These are phyloP conservation scores for Hygrophila difformis DNA, from an alignment of 257 asterid genomes.

Conservation along the genomic window DNA sequence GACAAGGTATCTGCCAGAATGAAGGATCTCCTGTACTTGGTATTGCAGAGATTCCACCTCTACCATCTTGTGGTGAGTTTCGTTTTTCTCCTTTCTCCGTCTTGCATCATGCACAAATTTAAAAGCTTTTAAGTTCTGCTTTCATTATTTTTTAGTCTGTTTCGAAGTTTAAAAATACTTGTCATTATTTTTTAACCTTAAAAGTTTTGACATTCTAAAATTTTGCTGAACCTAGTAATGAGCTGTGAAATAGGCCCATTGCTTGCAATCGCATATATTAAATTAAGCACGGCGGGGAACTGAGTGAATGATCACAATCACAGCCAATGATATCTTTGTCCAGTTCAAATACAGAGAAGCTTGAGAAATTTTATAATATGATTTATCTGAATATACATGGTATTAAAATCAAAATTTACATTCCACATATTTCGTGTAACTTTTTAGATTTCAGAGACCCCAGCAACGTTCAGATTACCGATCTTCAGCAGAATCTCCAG, in stretches of 20 bases:
- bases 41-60: constrained; percentile 37
- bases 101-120: neutral
- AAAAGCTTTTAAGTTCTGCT: neutral
- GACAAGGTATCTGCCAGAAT: constrained; percentile 14
- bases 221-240: no score
- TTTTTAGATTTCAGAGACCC: neutral
- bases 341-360: neutral
- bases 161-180: no score
- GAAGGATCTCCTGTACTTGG: constrained; percentile 17
- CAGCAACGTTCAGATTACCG: neutral
- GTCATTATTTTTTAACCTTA: no score
- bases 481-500: constrained; percentile 2
- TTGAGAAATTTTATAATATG: no score
- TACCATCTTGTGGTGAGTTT: constrained; percentile 42
- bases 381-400: no score
- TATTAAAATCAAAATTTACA: neutral
- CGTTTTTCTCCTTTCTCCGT: neutral
- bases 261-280: no score
- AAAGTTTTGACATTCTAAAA: no score
- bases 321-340: neutral
- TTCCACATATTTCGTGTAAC: neutral
- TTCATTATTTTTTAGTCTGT: no score
- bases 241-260: no score
- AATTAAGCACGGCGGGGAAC: no score
- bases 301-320: constrained; percentile 1